These are phyloP conservation scores for Medicago arabica DNA, from an alignment of 306 rosid species.

Conservation along the genomic window DNA sequence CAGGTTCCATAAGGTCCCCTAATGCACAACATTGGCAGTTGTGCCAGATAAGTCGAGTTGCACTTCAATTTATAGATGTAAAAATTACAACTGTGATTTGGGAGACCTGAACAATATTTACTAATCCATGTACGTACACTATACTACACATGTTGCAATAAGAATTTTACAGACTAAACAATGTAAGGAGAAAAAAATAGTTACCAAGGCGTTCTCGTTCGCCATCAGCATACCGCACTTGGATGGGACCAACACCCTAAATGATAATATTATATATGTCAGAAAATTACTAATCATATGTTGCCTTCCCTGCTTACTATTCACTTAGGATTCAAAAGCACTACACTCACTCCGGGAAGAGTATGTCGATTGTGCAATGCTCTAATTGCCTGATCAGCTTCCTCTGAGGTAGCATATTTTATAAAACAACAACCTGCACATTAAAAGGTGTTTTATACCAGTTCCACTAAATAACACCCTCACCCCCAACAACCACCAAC, in stretches of 20 bases:
- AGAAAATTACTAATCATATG: constrained; percentile 38
- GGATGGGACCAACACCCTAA: constrained; percentile 92
- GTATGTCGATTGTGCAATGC: constrained; percentile 93
- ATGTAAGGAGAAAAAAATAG: constrained; percentile 34
- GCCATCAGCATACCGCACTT: constrained; percentile 99
- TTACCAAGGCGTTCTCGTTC: constrained; percentile 99
- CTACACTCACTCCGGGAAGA: constrained; percentile 90
- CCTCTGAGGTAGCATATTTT: constrained; percentile 89
- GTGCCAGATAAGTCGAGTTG: background rate
- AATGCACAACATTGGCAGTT: constrained; percentile 15
- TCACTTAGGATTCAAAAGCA: constrained; percentile 41
- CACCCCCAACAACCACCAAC: constrained; percentile 4
- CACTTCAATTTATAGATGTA: constrained; percentile 21
- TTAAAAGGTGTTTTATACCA: constrained; percentile 52
- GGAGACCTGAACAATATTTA: constrained; percentile 10
- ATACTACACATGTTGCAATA: constrained; percentile 18
- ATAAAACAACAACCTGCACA: constrained; percentile 99
- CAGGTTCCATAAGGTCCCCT: constrained; percentile 15
- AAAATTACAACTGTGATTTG: background rate
- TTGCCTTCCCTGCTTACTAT: constrained; percentile 26
- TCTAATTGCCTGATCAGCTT: constrained; percentile 94
- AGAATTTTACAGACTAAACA: constrained; percentile 30
- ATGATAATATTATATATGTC: constrained; percentile 39
- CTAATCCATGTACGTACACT: background rate
- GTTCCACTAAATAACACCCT: constrained; percentile 31